These are phyloP conservation scores for Skeletonema costatum DNA, from an alignment of 108 stramenopile genomes.

Conservation along the genomic window DNA sequence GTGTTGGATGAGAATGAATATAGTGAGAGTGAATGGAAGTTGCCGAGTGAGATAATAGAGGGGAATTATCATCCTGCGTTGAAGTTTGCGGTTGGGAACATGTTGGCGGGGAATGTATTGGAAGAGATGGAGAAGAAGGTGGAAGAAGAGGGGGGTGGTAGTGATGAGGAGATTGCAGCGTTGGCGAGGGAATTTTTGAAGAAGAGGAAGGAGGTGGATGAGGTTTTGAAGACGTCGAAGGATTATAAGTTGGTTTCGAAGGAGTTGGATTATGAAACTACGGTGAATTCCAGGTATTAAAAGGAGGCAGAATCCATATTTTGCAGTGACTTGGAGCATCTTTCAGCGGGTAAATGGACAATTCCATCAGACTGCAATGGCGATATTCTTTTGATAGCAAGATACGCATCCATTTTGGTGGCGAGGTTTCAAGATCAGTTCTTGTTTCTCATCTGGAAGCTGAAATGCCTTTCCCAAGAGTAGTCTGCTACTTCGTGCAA, in stretches of 20 bases:
- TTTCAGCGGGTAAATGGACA: too few species aligned
- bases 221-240: conserved; percentile 17
- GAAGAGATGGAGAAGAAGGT: conserved; percentile 18
- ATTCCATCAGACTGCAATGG: too few species aligned
- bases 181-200: conserved; percentile 46
- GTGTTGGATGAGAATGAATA: conserved; percentile 43
- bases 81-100: conserved; percentile 43
- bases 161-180: conserved; percentile 31
- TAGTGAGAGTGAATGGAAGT: conserved; percentile 38
- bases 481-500: too few species aligned
- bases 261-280: conserved; percentile 40
- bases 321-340: too few species aligned
- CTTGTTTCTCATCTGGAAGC: too few species aligned
- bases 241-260: conserved; percentile 45
- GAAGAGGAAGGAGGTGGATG: conserved; percentile 34
- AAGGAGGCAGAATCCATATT: too few species aligned
- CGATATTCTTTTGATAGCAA: too few species aligned
- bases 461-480: too few species aligned
- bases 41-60: conserved; percentile 28
- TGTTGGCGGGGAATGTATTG: conserved; percentile 37
- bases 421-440: too few species aligned
- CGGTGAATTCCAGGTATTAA: conserved; percentile 39
- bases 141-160: background rate
- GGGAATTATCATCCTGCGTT: conserved; percentile 58
- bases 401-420: too few species aligned